Percentiles rank a stretch among this genome's conserved stretches.
These are phyloP conservation scores for Oleoguttula mirabilis DNA, from an alignment of 495 filamentous ascomycete genomes.

Conservation along the genomic window DNA sequence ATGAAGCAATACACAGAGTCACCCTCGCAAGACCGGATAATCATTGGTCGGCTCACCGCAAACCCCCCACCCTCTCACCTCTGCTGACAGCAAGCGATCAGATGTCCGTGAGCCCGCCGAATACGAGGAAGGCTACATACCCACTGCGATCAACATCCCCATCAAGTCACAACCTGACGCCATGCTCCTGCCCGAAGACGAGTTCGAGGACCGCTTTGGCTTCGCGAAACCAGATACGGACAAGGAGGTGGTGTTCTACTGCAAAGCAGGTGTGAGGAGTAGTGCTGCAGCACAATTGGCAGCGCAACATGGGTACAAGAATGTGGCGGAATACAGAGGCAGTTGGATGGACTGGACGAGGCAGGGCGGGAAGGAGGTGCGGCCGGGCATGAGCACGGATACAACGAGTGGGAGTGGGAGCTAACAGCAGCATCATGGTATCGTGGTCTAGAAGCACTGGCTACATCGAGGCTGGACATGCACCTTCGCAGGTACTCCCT, in stretches of 20 bases:
- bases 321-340: slow-evolving; percentile 69
- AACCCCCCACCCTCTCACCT: neutral
- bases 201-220: slow-evolving; percentile 67
- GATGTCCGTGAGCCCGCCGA: slow-evolving; percentile 85
- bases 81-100: slow-evolving; percentile 4
- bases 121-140: slow-evolving; percentile 60
- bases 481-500: too few relatives aligned
- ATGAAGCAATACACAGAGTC: slow-evolving; percentile 22
- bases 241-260: slow-evolving; percentile 72
- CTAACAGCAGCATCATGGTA: too few relatives aligned
- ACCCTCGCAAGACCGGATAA: slow-evolving; percentile 25
- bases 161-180: slow-evolving; percentile 64
- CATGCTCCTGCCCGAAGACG: slow-evolving; percentile 56
- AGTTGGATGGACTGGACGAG: slow-evolving; percentile 83
- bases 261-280: slow-evolving; percentile 78
- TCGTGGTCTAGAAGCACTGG: too few relatives aligned
- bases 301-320: slow-evolving; percentile 57
- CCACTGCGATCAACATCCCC: slow-evolving; percentile 66
- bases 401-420: neutral
- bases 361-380: slow-evolving; percentile 40
- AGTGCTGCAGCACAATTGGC: slow-evolving; percentile 71
- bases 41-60: slow-evolving; percentile 23
- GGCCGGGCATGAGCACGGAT: neutral
- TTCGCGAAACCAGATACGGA: slow-evolving; percentile 47
- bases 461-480: too few relatives aligned